Percentiles rank a stretch among this genome's conserved stretches.
These are phyloP conservation scores for Apocynum venetum DNA, from an alignment of 257 asterid genomes.

Conservation along the genomic window DNA sequence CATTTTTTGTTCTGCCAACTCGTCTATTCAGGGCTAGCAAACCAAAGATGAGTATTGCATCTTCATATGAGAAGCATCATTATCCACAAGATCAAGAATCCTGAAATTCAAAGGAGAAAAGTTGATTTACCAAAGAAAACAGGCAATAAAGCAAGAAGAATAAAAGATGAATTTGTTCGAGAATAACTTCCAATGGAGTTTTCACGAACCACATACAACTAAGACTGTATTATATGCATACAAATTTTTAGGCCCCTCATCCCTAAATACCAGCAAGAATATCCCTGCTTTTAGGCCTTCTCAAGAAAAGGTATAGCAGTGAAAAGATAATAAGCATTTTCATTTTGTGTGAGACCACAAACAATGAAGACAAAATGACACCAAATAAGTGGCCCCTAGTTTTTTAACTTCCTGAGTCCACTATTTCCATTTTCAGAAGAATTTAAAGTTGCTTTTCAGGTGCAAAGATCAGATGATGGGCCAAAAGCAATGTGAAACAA, in stretches of 20 bases:
- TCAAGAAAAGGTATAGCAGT: not conserved
- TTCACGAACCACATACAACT: no score
- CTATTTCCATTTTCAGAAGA: not conserved
- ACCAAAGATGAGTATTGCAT: slow-evolving; percentile 2
- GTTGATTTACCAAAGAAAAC: not conserved
- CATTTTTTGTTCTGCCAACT: not conserved
- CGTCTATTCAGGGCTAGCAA: not conserved
- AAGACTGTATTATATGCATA: no score
- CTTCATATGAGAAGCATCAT: slow-evolving; percentile 28
- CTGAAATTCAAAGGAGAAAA: slow-evolving; percentile 22
- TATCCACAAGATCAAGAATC: slow-evolving; percentile 42
- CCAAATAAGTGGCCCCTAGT: not conserved
- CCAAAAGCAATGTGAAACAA: slow-evolving; percentile 26
- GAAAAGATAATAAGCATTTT: not conserved
- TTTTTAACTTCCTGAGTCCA: not conserved
- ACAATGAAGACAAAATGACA: slow-evolving; percentile 1
- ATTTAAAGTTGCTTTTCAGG: not conserved
- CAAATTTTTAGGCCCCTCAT: no score
- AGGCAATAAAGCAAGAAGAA: not conserved
- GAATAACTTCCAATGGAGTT: no score
- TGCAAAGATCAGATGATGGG: slow-evolving; percentile 1
- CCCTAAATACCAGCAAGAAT: no score
- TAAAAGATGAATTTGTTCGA: not conserved
- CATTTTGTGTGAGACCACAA: not conserved
- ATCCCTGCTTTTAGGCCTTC: not conserved